These are phyloP conservation scores for Casuarina cunninghamiana DNA, from an alignment of 306 rosid species.

Conservation along the genomic window DNA sequence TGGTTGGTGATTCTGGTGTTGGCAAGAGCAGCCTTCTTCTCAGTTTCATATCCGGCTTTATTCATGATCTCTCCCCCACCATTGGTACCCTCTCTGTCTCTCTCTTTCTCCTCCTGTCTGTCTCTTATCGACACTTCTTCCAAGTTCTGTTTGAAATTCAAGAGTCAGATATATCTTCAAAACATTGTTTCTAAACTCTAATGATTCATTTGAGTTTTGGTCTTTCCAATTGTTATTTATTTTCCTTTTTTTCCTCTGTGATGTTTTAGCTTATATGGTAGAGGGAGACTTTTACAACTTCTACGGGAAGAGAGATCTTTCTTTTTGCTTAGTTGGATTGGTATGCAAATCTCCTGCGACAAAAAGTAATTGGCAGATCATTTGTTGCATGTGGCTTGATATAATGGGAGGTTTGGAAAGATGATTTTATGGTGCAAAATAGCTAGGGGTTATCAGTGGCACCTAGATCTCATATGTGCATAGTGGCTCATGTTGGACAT, in stretches of 20 bases:
- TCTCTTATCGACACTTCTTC: background rate
- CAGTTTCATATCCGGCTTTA: slow-evolving; percentile 71
- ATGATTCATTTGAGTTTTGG: background rate
- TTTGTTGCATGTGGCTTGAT: background rate
- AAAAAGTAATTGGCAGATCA: background rate
- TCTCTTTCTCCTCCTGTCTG: background rate
- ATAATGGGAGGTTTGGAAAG: background rate
- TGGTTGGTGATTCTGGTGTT: slow-evolving; percentile 96
- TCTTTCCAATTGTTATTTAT: background rate
- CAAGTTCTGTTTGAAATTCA: background rate
- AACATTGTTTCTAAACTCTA: background rate
- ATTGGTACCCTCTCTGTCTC: slow-evolving; percentile 48
- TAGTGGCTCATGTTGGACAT: background rate
- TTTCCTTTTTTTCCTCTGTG: background rate
- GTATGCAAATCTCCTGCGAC: background rate
- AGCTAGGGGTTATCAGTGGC: background rate
- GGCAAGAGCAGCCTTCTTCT: slow-evolving; percentile 96
- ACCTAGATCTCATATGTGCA: background rate
- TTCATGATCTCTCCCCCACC: slow-evolving; percentile 75
- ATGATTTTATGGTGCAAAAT: background rate
- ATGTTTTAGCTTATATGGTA: background rate
- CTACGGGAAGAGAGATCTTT: background rate
- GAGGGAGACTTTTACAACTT: background rate
- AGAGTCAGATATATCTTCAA: background rate
- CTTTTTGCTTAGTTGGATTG: background rate